A percentile compares a stretch with the other conserved stretches of the same genome.
These are phyloP conservation scores for Fusarium albidum DNA, from an alignment of 2,329 filamentous ascomycete genomes.

Conservation along the genomic window DNA sequence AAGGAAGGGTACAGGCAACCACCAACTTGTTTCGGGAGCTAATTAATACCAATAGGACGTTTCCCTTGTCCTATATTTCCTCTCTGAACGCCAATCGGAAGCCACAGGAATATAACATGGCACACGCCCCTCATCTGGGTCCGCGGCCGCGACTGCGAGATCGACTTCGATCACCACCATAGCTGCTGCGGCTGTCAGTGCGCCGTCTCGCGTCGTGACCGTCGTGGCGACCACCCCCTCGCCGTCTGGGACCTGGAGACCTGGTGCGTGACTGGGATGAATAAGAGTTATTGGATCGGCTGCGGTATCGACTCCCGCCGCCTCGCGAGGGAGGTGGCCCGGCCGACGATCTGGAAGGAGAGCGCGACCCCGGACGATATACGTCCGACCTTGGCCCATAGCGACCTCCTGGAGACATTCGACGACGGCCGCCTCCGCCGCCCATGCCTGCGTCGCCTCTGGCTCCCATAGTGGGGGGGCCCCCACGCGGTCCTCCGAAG, in stretches of 20 bases:
- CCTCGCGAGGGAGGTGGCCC: slow-evolving; percentile 49
- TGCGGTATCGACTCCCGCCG: slow-evolving; percentile 52
- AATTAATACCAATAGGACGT: slow-evolving; percentile 20
- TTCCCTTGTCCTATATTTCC: slow-evolving; percentile 13
- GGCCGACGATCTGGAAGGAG: slow-evolving; percentile 54
- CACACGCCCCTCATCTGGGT: slow-evolving; percentile 40
- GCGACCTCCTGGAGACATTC: slow-evolving; percentile 46
- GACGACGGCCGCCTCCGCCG: slow-evolving; percentile 48
- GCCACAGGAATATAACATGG: slow-evolving; percentile 26
- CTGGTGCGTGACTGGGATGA: slow-evolving; percentile 59
- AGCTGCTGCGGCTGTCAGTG: slow-evolving; percentile 59
- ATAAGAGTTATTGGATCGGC: slow-evolving; percentile 53
- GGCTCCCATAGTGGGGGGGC: slow-evolving; percentile 37
- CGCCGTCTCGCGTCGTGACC: slow-evolving; percentile 50
- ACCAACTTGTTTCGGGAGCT: slow-evolving; percentile 38
- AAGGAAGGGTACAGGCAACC: slow-evolving; percentile 22
- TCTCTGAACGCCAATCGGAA: slow-evolving; percentile 33
- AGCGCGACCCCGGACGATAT: slow-evolving; percentile 69
- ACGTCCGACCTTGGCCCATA: slow-evolving; percentile 60
- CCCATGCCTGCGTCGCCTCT: slow-evolving; percentile 43
- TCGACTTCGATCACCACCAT: slow-evolving; percentile 49
- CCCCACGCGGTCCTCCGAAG: slow-evolving; percentile 43
- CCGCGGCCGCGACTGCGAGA: slow-evolving; percentile 50
- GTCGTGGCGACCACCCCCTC: slow-evolving; percentile 43
- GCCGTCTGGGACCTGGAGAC: slow-evolving; percentile 49